A percentile compares a stretch with the other conserved stretches of the same genome.
Evolutionary conservation across 495 filamentous ascomycete species (phyloP).

Genomic region (Xylaria cubensis): DNA sequence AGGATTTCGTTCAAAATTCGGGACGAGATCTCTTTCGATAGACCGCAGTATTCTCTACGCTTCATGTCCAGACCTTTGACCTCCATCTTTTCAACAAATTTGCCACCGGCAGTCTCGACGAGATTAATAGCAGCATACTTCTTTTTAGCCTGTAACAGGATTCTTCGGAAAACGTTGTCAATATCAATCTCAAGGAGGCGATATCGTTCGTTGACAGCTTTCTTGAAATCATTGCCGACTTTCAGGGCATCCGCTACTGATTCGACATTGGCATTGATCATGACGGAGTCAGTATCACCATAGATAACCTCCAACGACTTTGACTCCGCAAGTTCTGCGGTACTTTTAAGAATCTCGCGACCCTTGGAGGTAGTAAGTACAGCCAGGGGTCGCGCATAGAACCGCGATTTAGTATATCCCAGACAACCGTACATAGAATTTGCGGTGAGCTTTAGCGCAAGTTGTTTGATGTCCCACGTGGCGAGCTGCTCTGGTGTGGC

Average conservation of each 20-base stretch:
- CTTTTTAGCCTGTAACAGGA: constrained; percentile 96
- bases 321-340: constrained; percentile 91
- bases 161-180: constrained; percentile 93
- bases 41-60: constrained; percentile 90
- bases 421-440: constrained; percentile 99
- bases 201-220: constrained; percentile 84
- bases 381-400: constrained; percentile 93
- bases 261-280: constrained; percentile 98
- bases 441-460: constrained; percentile 94
- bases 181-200: constrained; percentile 94
- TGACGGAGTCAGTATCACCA: constrained; percentile 98
- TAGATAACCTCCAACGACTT: constrained; percentile 92
- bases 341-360: constrained; percentile 94
- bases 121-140: constrained; percentile 98
- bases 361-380: constrained; percentile 97
- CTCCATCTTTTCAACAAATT: constrained; percentile 91
- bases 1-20: constrained; percentile 87
- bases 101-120: constrained; percentile 79
- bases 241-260: constrained; percentile 90
- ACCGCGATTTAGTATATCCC: constrained; percentile 93
- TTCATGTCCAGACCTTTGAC: constrained; percentile 99
- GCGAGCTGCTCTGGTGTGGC: constrained; percentile 86
- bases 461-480: constrained; percentile 98
- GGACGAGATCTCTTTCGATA: constrained; percentile 92
- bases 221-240: constrained; percentile 74